Evolutionary conservation across 2,329 filamentous ascomycete species (phyloP).

Genomic region (Trichoderma sp.): DNA sequence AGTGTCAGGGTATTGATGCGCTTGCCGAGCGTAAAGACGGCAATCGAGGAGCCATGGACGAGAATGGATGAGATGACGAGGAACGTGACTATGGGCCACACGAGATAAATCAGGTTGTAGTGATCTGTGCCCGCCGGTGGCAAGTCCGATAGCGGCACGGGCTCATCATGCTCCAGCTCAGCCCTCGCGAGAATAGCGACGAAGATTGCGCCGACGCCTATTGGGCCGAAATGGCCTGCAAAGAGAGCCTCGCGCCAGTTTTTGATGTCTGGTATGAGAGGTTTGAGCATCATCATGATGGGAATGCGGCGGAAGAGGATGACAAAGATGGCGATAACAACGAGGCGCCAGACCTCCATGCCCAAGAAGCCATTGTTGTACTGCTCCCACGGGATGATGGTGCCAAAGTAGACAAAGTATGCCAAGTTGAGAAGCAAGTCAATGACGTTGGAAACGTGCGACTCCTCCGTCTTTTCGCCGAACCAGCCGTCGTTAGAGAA

Average conservation of each 20-base stretch:
- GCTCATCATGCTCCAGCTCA: conserved; percentile 77
- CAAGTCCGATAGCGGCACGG: conserved; percentile 69
- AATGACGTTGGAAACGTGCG: conserved; percentile 98
- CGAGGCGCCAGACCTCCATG: conserved; percentile 81
- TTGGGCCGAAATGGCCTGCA: conserved; percentile 95
- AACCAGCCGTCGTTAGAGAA: conserved; percentile 99
- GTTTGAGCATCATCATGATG: conserved; percentile 88
- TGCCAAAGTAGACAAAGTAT: conserved; percentile 97
- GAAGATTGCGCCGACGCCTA: conserved; percentile 95
- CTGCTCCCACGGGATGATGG: conserved; percentile 94
- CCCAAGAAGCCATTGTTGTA: conserved; percentile 78
- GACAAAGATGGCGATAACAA: conserved; percentile 92
- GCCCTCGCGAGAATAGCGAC: conserved; percentile 89
- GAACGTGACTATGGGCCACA: conserved; percentile 96
- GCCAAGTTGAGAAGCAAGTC: conserved; percentile 94
- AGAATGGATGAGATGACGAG: conserved; percentile 92
- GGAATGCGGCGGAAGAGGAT: conserved; percentile 95
- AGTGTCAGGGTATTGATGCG: conserved; percentile 95
- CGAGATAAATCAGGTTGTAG: conserved; percentile 75
- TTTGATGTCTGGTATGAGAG: conserved; percentile 93
- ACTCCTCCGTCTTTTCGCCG: conserved; percentile 95
- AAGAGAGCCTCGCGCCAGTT: conserved; percentile 98
- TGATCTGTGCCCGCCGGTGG: conserved; percentile 57
- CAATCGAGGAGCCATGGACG: conserved; percentile 96
- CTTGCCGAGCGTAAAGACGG: conserved; percentile 96